Percentiles rank a stretch among this genome's conserved stretches.
Evolutionary conservation across 78 protist genomes (phyloP).

Genomic region (Pelomyxa schiedti): DNA sequence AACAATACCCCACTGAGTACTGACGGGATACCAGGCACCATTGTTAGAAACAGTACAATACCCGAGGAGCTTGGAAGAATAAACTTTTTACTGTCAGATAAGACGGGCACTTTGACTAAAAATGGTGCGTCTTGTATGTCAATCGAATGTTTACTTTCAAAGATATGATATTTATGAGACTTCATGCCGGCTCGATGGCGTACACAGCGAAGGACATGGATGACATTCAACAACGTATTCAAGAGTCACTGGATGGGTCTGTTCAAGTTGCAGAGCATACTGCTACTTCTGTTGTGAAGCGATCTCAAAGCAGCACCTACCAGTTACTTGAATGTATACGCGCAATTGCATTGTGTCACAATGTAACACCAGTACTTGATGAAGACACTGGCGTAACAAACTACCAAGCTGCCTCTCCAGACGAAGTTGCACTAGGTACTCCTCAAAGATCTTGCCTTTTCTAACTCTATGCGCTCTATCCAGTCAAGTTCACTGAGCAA

Average conservation of each 20-base stretch:
- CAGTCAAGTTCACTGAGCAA: conserved; percentile 78
- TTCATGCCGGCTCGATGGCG: conserved; percentile 64
- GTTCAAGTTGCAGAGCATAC: not conserved
- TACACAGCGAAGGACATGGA: conserved; percentile 35
- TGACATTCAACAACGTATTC: not conserved
- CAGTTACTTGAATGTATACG: conserved; percentile 1
- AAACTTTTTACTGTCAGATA: conserved; percentile 87
- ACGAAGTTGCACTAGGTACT: conserved; percentile 96
- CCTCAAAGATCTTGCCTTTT: too few relatives aligned
- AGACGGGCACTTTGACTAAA: conserved; percentile 97
- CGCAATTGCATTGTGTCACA: conserved; percentile 90
- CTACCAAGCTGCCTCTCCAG: conserved; percentile 92
- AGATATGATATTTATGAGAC: conserved; percentile 72
- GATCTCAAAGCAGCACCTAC: not conserved
- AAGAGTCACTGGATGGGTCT: not conserved
- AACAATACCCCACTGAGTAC: too few relatives aligned
- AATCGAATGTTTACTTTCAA: not conserved
- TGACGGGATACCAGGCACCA: conserved; percentile 43
- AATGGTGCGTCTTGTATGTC: conserved; percentile 28
- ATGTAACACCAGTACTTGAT: conserved; percentile 79
- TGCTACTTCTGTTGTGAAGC: not conserved
- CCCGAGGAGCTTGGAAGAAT: conserved; percentile 97
- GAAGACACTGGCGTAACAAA: conserved; percentile 9
- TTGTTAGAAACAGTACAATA: conserved; percentile 77
- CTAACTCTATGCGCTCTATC: too few relatives aligned